A percentile compares a stretch with the other conserved stretches of the same genome.
phyloP scores from a whole-genome alignment of 225 moss, liverwort and hornwort species.

The Pseudisothecium myosuroides region DNA sequence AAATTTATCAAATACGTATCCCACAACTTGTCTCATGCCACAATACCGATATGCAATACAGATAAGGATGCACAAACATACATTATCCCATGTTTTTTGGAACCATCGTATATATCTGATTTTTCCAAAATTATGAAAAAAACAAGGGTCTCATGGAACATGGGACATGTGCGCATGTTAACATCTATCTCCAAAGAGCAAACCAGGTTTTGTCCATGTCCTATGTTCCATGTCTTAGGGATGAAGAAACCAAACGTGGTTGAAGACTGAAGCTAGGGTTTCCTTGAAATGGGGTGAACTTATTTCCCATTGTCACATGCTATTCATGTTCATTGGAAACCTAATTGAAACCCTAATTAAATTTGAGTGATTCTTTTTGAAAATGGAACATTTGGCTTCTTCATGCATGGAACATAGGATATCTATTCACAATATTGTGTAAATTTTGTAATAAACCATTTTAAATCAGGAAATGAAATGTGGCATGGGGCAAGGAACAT shows the following conservation, averaged over 20 bases:
- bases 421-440: not conserved
- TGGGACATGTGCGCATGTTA: not conserved
- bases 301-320: not conserved
- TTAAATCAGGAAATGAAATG: not conserved
- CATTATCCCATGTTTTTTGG: not conserved
- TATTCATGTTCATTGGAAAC: not conserved
- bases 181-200: not conserved
- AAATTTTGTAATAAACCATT: not conserved
- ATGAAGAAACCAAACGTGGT: not conserved
- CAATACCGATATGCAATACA: accelerated
- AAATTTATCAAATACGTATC: not conserved
- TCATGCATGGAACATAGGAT: not conserved
- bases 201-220: not conserved
- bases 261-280: not conserved
- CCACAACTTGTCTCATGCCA: not conserved
- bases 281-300: accelerated
- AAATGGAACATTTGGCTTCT: not conserved
- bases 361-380: not conserved
- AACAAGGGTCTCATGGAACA: not conserved
- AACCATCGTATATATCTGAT: accelerated
- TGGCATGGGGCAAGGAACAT: not conserved
- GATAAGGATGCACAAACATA: not conserved
- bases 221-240: not conserved
- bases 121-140: not conserved
- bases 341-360: not conserved